Base-by-base conservation (phyloP, 257 asterid species). In the Haberlea rhodopensis region DNA sequence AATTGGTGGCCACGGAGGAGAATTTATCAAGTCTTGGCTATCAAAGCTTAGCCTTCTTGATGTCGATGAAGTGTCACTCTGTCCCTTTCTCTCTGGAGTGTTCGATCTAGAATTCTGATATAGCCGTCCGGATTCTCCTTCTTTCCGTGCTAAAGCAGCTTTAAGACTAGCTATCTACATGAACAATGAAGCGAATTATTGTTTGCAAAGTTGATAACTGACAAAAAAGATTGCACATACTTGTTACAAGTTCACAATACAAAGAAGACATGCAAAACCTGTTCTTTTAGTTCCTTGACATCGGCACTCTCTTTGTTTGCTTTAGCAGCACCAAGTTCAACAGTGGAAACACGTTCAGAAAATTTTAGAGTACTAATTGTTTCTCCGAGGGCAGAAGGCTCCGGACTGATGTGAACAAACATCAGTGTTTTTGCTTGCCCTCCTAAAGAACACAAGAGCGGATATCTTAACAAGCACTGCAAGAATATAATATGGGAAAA, bases 391-490 rank as follows among this genome's bases (percentile, higher is more conserved):
- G 94, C 82, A 66, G 84, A 85, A 54, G 76, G 73, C 74, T 90
- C 97, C 0, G 96, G 96, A 78, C 95, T 80, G 26, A 91, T 78
- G 74, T 91, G 97, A 69, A 87, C 85, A 69, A 91, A 91, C 96
- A 90, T 86, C 49, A 88, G 76, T 13, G 94, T 86, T 73, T 88
- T 88, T 26, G 97, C 95, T 76, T 90, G 92, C 27, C 91, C 95
- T 70, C 97, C 97, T 90, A 69, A 31, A 77, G 13, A 58, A 53
- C 54, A 40, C 23, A 32, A 60, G 53, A 24, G 28, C 31, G 40
- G 23, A 59, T 53, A 73, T 65, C 31, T 53, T 32, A 57, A 52
- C 48, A 37, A 53, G 25, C 5, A 58, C 29, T n/a, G 16, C 43
- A 55, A 72, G 37, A 69, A 16, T 32, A 32, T 9, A 31, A 8